Conservation (phyloP, 352 stramenopile species). For the Globisporangium parvum region DNA sequence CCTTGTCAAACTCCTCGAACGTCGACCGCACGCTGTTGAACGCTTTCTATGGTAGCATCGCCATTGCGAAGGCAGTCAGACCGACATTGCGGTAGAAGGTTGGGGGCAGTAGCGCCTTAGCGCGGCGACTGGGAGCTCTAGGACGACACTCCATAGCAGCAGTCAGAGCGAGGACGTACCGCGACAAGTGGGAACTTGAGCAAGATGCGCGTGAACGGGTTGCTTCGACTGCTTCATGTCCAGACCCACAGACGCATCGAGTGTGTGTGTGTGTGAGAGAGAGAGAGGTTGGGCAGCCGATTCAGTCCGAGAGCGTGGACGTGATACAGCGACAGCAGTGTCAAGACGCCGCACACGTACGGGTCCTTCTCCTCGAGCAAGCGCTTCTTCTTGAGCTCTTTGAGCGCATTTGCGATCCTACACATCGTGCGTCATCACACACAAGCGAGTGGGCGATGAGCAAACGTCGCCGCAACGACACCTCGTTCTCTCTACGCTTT, state of each 20-base stretch:
- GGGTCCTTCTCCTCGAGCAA: slow-evolving; percentile 37
- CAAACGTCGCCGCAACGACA: too few relatives aligned
- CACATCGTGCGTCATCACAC: background rate
- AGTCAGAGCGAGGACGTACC: slow-evolving; percentile 14
- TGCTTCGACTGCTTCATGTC: slow-evolving; percentile 16
- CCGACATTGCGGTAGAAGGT: background rate
- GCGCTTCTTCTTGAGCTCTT: slow-evolving; percentile 60
- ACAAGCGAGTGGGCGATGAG: too few relatives aligned
- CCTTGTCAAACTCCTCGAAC: slow-evolving; percentile 59
- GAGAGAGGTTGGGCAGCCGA: too few relatives aligned
- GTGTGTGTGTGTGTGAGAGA: too few relatives aligned
- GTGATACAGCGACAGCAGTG: too few relatives aligned
- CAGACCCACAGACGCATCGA: too few relatives aligned
- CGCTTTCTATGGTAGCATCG: slow-evolving; percentile 23
- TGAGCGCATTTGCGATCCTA: slow-evolving; percentile 77
- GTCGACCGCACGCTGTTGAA: slow-evolving; percentile 78
- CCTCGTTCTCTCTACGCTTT: background rate
- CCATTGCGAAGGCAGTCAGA: background rate
- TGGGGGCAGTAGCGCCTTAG: background rate
- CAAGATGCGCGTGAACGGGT: slow-evolving; percentile 74
- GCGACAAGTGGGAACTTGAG: slow-evolving; percentile 69
- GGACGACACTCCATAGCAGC: background rate
- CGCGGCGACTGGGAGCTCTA: background rate
- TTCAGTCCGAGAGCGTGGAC: too few relatives aligned
- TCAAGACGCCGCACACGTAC: slow-evolving; percentile 17